Evolutionary conservation across 1,139 yeast genomes (phyloP).

Genomic region (Lodderomyces beijingensis): DNA sequence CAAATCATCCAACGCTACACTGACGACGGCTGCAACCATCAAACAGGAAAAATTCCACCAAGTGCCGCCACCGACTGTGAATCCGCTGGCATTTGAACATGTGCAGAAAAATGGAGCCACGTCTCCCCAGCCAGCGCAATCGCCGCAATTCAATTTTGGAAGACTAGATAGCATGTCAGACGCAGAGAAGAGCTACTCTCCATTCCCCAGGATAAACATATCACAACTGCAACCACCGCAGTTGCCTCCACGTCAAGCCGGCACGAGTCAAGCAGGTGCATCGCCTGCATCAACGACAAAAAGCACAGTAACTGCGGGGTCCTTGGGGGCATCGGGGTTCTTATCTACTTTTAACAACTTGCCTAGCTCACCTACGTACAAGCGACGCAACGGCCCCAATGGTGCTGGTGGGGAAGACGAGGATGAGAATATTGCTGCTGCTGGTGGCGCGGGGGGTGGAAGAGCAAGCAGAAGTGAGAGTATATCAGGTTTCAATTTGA

Average conservation of each 20-base stretch:
- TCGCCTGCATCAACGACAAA: neutral
- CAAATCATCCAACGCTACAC: conserved; percentile 18
- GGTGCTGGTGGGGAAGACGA: neutral
- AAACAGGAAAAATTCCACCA: too few species aligned
- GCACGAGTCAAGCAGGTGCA: too few species aligned
- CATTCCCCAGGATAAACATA: too few species aligned
- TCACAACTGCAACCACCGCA: too few species aligned
- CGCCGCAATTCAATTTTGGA: conserved; percentile 17
- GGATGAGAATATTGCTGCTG: neutral
- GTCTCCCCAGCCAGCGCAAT: neutral
- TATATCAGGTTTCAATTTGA: neutral
- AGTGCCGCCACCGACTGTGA: too few species aligned
- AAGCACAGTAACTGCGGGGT: conserved; percentile 10
- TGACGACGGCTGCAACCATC: too few species aligned
- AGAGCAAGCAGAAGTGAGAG: neutral
- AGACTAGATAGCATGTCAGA: conserved; percentile 5
- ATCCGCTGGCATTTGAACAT: too few species aligned
- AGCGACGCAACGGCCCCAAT: neutral
- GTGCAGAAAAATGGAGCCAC: neutral
- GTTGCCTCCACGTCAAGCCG: conserved; percentile 1
- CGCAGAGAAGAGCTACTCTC: too few species aligned
- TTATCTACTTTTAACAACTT: conserved; percentile 1
- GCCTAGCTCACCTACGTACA: conserved; percentile 2
- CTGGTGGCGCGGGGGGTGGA: neutral
- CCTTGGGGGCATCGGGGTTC: conserved; percentile 15